Evolutionary conservation across 257 asterid species (phyloP).

Genomic region (Cruciata laevipes): DNA sequence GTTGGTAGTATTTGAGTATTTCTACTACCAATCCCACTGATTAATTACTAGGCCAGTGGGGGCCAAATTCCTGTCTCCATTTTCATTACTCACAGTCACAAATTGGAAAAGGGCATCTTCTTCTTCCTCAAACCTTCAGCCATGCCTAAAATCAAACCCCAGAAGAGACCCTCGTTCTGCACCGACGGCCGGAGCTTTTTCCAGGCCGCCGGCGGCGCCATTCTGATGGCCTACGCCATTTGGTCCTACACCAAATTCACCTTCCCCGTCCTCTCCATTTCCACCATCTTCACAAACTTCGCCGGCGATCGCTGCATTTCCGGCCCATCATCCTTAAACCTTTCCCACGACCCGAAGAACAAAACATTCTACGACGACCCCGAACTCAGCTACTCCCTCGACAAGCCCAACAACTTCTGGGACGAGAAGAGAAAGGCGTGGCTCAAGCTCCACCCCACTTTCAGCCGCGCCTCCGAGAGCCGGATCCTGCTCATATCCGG

Average conservation of each 20-base stretch:
- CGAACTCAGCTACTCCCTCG: slow-evolving; percentile 40
- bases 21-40: neutral
- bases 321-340: slow-evolving; percentile 8
- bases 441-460: slow-evolving; percentile 41
- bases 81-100: neutral
- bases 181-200: slow-evolving; percentile 19
- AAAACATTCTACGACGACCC: slow-evolving; percentile 66
- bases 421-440: slow-evolving; percentile 55
- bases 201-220: slow-evolving; percentile 17
- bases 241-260: slow-evolving; percentile 28
- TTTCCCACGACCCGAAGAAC: slow-evolving; percentile 28
- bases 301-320: neutral
- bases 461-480: slow-evolving; percentile 11
- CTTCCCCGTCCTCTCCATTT: slow-evolving; percentile 28
- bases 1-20: neutral
- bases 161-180: slow-evolving; percentile 19
- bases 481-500: slow-evolving; percentile 59
- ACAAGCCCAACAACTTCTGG: slow-evolving; percentile 50
- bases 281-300: slow-evolving; percentile 14
- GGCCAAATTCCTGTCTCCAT: neutral
- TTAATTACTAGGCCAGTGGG: neutral
- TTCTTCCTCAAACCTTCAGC: slow-evolving; percentile 13
- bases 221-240: slow-evolving; percentile 29
- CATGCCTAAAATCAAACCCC: slow-evolving; percentile 23
- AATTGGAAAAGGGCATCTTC: neutral